phyloP scores from a whole-genome alignment of 495 filamentous ascomycete species.

The Annulohypoxylon stygium region DNA sequence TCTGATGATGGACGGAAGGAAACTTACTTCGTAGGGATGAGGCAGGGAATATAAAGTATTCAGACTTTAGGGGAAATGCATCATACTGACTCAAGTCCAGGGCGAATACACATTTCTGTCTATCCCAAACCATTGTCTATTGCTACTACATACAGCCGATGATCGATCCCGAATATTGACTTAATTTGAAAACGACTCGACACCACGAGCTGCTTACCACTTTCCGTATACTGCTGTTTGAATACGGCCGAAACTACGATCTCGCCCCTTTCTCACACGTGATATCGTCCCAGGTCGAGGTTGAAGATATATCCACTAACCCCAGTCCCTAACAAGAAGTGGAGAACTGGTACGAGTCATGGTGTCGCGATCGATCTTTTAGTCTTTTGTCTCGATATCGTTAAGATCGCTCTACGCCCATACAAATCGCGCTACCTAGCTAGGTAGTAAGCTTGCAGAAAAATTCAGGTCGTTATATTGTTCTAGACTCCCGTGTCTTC shows the following conservation, averaged over 20 bases:
- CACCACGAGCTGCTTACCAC: conserved; percentile 27
- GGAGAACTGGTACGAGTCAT: conserved; percentile 32
- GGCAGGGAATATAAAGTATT: conserved; percentile 30
- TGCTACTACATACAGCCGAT: conserved; percentile 15
- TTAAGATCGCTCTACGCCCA: conserved; percentile 16
- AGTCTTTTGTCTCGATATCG: conserved; percentile 4
- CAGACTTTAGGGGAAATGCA: conserved; percentile 4
- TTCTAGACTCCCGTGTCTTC: conserved; percentile 22
- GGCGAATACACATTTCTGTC: not conserved
- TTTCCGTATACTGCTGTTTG: not conserved
- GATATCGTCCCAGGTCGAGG: conserved; percentile 1
- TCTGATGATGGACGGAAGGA: conserved; percentile 3
- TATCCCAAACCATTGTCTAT: conserved; percentile 5
- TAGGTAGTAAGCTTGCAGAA: conserved; percentile 1
- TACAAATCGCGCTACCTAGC: conserved; percentile 11
- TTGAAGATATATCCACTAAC: conserved; percentile 17
- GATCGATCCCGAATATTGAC: not conserved
- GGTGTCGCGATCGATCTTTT: conserved; percentile 9
- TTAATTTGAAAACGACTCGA: conserved; percentile 21
- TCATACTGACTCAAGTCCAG: conserved; percentile 27
- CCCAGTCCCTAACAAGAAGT: conserved; percentile 20
- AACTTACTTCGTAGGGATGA: not conserved
- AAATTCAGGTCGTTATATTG: conserved; percentile 17
- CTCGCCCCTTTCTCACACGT: conserved; percentile 9
- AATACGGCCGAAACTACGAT: not conserved